phyloP scores from a whole-genome alignment of 306 rosid genomes.

The Rosa rugosa region DNA sequence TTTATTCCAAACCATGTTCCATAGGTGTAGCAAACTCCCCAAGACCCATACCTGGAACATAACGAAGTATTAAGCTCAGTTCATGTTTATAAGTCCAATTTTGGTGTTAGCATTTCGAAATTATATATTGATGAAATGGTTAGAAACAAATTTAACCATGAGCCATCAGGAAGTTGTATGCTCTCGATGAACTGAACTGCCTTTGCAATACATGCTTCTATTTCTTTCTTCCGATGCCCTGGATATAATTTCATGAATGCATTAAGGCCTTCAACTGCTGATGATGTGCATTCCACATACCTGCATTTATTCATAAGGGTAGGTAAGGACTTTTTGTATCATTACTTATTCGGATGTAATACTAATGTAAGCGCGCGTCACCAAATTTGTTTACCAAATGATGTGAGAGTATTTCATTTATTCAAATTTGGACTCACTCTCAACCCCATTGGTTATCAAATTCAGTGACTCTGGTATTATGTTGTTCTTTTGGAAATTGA shows the following conservation, averaged over 20 bases:
- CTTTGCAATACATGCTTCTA: constrained; percentile 46
- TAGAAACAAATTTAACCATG: constrained; percentile 47
- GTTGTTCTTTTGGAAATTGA: not conserved
- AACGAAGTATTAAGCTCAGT: not conserved
- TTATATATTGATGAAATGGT: not conserved
- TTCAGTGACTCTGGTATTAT: not conserved
- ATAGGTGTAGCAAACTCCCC: constrained; percentile 82
- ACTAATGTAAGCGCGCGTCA: not conserved
- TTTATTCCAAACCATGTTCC: constrained; percentile 81
- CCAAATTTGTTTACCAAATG: not conserved
- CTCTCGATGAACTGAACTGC: constrained; percentile 48
- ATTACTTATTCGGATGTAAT: not conserved
- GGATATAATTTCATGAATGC: constrained; percentile 42
- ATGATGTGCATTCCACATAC: constrained; percentile 71
- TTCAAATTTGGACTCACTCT: not conserved
- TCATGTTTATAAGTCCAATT: not conserved
- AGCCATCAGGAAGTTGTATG: constrained; percentile 60
- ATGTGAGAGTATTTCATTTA: not conserved
- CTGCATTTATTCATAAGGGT: constrained; percentile 21
- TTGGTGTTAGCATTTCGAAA: not conserved
- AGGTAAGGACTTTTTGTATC: not conserved
- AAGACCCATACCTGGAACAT: constrained; percentile 58
- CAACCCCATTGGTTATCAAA: not conserved
- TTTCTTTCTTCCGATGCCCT: constrained; percentile 45
- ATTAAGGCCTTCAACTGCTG: constrained; percentile 56